Evolutionary conservation across 2,329 filamentous ascomycete genomes (phyloP).

Genomic region (Pseudogymnoascus sp.): DNA sequence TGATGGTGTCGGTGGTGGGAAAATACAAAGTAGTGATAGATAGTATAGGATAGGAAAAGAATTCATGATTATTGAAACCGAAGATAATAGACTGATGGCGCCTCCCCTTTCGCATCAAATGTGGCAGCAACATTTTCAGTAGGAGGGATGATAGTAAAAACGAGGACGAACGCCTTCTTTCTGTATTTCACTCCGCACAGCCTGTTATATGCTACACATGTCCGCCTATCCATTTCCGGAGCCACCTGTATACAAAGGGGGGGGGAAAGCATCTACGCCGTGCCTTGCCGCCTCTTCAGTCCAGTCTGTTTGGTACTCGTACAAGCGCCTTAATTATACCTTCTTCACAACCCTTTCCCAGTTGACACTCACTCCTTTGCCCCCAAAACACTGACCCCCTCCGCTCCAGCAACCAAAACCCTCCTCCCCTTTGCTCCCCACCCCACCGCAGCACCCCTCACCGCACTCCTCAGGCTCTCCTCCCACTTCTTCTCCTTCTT

Average conservation of each 20-base stretch:
- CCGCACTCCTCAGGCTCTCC: constrained; percentile 69
- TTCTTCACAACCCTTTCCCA: neutral
- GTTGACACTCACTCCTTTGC: constrained; percentile 30
- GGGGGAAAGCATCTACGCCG: neutral
- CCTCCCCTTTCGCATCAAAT: neutral
- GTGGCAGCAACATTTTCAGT: neutral
- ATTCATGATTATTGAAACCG: neutral
- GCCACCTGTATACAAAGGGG: neutral
- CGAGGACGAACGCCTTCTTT: constrained; percentile 1
- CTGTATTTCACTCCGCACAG: neutral
- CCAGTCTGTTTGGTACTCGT: constrained; percentile 1
- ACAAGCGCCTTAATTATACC: constrained; percentile 8
- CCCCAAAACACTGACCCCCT: constrained; percentile 54
- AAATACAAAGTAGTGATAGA: neutral
- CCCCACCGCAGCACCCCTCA: constrained; percentile 61
- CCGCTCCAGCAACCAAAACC: neutral
- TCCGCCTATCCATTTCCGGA: neutral
- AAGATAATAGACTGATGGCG: too few relatives aligned
- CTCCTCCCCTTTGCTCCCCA: constrained; percentile 73
- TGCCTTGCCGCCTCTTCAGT: constrained; percentile 3
- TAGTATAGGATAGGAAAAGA: neutral
- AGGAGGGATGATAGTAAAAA: neutral
- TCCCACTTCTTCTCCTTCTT: constrained; percentile 86
- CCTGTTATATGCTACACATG: neutral
- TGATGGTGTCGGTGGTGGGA: neutral